Evolutionary conservation across 2,329 filamentous ascomycete genomes (phyloP), one percentile per base, ranked within the genome.

Genomic region (Scleromitrula shiraiana): DNA sequence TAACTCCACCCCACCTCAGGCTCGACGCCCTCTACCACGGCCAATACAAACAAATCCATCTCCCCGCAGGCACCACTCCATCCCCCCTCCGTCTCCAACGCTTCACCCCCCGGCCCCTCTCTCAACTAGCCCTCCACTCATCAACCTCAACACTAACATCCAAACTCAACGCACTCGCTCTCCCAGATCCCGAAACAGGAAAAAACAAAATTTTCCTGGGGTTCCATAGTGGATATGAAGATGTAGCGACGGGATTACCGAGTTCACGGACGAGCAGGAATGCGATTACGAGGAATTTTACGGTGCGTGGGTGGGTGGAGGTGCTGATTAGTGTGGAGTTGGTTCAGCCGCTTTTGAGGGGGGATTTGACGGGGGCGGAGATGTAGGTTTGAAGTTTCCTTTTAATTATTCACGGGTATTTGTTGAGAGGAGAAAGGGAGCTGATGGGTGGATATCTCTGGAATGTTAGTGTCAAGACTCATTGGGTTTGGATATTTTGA

Each of bases 151-250:
- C 17, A 7, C 7, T 43, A 4, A 35, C 20, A 23, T 42, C 41
- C n/a, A n/a, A n/a, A n/a, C n/a, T n/a, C n/a, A n/a, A n/a, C n/a
- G n/a, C n/a, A n/a, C n/a, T n/a, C n/a, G n/a, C n/a, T n/a, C n/a
- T n/a, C n/a, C n/a, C n/a, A n/a, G n/a, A 29, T 7, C 26, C 12
- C 12, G 26, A 29, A 29, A 29, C 7, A 7, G 12, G 7, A 29
- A 29, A 7, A 7, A 7, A 7, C 2, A 37, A 38, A 15, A 32
- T 45, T 15, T 7, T n/a, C 5, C 36, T 45, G 4, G 32, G 41
- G 15, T 37, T 45, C 26, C 32, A 37, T 14, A 36, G 30, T 8
- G 41, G 41, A 15, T 45, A 37, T 37, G 32, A 45, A 14, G 32
- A 45, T 22, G 22, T 37, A n/a, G 8, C n/a, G 12, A 26, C 41